A percentile compares a stretch with the other conserved stretches of the same genome.
phyloP scores from a whole-genome alignment of 129 eudicot genomes.

The Glebionis coronaria region DNA sequence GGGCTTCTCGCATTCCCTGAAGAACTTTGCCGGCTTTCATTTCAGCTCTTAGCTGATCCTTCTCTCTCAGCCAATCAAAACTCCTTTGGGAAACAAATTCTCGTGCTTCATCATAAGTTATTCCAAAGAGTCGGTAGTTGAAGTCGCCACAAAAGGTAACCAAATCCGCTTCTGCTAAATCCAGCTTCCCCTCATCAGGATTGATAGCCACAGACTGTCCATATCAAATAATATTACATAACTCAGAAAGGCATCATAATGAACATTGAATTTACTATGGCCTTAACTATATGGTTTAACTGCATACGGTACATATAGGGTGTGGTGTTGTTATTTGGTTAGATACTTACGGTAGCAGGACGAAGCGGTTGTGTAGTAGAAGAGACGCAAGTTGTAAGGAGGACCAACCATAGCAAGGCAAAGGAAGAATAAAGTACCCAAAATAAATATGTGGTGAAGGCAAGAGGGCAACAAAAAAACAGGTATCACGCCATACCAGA shows the following conservation, averaged over 20 bases:
- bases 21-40: conserved; percentile 98
- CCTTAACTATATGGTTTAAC: no score
- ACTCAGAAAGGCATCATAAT: background rate
- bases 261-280: no score
- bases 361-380: conserved; percentile 78
- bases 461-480: conserved; percentile 71
- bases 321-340: background rate
- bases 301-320: background rate
- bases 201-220: conserved; percentile 48
- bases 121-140: conserved; percentile 94
- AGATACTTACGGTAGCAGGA: conserved; percentile 51
- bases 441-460: conserved; percentile 67
- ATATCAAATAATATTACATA: background rate
- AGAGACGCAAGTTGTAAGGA: conserved; percentile 82
- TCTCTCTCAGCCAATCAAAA: conserved; percentile 95
- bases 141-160: conserved; percentile 86
- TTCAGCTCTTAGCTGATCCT: conserved; percentile 89
- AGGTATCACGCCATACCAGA: conserved; percentile 83
- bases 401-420: conserved; percentile 64
- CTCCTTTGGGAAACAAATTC: conserved; percentile 97
- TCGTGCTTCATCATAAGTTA: conserved; percentile 96
- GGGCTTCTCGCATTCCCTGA: conserved; percentile 96
- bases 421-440: conserved; percentile 72
- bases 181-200: conserved; percentile 84
- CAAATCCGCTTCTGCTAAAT: conserved; percentile 94